These are phyloP conservation scores for Periglandula ipomoeae DNA, from an alignment of 2,329 filamentous ascomycete genomes.

Conservation along the genomic window DNA sequence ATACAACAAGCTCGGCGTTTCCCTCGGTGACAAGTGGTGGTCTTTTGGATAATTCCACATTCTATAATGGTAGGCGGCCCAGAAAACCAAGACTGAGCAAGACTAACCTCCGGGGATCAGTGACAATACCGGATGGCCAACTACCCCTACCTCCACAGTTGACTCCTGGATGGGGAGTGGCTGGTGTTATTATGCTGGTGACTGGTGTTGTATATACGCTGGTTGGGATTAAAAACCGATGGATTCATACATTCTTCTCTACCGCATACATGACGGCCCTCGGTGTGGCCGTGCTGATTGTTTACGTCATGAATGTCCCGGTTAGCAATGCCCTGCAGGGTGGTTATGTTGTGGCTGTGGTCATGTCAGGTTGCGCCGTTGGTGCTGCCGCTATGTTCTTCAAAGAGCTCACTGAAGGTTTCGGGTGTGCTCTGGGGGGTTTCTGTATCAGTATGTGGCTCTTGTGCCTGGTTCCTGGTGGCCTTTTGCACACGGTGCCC, in stretches of 20 bases:
- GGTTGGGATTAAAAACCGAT: conserved; percentile 74
- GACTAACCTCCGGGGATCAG: conserved; percentile 20
- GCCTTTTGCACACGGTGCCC: conserved; percentile 53
- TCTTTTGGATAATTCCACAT: conserved; percentile 19
- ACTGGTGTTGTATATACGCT: conserved; percentile 63
- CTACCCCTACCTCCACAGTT: conserved; percentile 67
- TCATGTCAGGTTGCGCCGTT: conserved; percentile 63
- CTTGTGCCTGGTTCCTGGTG: conserved; percentile 65
- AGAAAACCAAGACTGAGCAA: neutral
- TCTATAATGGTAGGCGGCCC: conserved; percentile 24
- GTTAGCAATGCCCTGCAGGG: conserved; percentile 70
- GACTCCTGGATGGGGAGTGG: conserved; percentile 73
- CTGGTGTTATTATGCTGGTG: conserved; percentile 65
- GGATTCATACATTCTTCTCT: conserved; percentile 74
- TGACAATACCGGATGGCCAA: conserved; percentile 36
- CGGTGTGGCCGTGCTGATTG: conserved; percentile 69
- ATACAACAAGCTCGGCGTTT: conserved; percentile 1
- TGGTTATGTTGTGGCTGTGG: conserved; percentile 72
- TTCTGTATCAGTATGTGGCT: conserved; percentile 90
- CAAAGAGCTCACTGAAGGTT: conserved; percentile 66
- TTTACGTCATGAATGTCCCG: conserved; percentile 80
- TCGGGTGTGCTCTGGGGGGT: conserved; percentile 82
- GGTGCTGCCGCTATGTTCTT: conserved; percentile 71
- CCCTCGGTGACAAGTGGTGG: conserved; percentile 8
- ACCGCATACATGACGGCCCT: conserved; percentile 64